phyloP scores from a whole-genome alignment of 129 eudicot genomes.

The Scalesia atractyloides region DNA sequence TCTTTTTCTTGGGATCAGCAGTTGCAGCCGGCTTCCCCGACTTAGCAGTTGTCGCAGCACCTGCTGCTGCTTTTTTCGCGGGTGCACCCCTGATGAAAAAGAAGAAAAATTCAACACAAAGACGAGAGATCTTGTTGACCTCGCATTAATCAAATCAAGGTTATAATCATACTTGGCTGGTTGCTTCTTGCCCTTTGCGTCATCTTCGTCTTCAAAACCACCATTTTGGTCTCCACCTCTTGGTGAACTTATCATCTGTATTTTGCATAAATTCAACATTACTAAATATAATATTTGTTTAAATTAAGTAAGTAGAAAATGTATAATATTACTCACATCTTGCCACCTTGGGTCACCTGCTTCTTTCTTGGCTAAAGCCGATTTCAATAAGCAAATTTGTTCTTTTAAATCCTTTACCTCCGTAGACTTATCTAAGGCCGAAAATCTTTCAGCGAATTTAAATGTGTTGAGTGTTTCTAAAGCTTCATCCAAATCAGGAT shows the following conservation, averaged over 20 bases:
- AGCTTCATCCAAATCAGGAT: constrained; percentile 64
- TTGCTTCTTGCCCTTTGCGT: constrained; percentile 14
- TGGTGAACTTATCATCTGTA: constrained; percentile 20
- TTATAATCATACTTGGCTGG: constrained; percentile 31
- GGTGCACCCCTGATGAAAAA: not conserved
- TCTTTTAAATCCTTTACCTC: constrained; percentile 77
- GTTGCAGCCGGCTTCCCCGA: too few species aligned
- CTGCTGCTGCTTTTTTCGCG: too few species aligned
- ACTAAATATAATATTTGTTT: not conserved
- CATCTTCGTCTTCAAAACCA: constrained; percentile 3
- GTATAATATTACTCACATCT: constrained; percentile 11
- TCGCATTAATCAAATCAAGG: not conserved
- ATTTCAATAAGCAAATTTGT: constrained; percentile 59
- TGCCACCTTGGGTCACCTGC: constrained; percentile 21
- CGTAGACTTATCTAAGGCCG: constrained; percentile 53
- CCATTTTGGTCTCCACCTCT: constrained; percentile 7
- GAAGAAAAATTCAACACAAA: constrained; percentile 8
- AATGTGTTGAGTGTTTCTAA: constrained; percentile 76
- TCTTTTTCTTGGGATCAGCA: too few species aligned
- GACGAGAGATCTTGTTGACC: constrained; percentile 6
- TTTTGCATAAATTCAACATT: not conserved
- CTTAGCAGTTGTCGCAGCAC: too few species aligned
- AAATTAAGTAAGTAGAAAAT: not conserved
- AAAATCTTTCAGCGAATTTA: constrained; percentile 86
- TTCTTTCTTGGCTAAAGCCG: constrained; percentile 69